Evolutionary conservation across 495 filamentous ascomycete genomes (phyloP).

Genomic region (Lentithecium fluviatile): DNA sequence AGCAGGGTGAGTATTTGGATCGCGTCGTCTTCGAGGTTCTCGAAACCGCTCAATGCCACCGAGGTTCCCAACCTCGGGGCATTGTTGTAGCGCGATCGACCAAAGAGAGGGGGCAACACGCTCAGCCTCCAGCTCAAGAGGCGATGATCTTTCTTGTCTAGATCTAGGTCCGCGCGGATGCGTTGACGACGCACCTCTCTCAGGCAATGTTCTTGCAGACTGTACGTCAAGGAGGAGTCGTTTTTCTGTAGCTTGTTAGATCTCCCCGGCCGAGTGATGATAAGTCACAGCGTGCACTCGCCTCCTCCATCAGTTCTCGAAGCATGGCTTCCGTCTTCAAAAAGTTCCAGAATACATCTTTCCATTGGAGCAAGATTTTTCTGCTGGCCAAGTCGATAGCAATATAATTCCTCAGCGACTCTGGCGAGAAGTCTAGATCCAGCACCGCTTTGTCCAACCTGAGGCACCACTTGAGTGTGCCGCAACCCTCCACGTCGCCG

Average conservation of each 20-base stretch:
- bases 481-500: background rate
- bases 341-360: background rate
- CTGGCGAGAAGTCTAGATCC: background rate
- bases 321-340: slow-evolving; percentile 9
- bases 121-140: slow-evolving; percentile 7
- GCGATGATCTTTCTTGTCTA: background rate
- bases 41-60: background rate
- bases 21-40: slow-evolving; percentile 10
- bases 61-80: too few species aligned
- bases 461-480: slow-evolving; percentile 8
- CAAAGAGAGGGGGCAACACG: slow-evolving; percentile 8
- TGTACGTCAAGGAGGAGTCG: slow-evolving; percentile 12
- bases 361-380: background rate
- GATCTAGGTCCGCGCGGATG: background rate
- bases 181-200: slow-evolving; percentile 12
- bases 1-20: background rate
- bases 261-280: too few species aligned
- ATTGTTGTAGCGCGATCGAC: background rate
- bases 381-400: background rate
- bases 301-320: slow-evolving; percentile 9
- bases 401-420: background rate
- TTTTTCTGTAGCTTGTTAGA: background rate
- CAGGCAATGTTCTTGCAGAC: slow-evolving; percentile 15
- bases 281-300: background rate
- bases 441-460: slow-evolving; percentile 5